Conservation (phyloP, 345 rosid genomes). For the Microthlaspi erraticum region DNA sequence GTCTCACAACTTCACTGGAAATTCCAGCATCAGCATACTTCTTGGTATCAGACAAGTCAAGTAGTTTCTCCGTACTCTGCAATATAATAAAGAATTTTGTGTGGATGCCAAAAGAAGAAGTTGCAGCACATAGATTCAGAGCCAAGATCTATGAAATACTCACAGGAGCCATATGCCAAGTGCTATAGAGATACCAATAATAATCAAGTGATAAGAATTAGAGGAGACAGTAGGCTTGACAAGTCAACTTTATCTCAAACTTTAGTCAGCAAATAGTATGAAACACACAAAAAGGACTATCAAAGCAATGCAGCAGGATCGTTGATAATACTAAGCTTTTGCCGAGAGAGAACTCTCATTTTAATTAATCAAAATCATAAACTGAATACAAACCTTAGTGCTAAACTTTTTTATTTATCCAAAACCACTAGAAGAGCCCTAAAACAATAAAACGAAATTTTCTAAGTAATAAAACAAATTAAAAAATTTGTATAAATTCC, state of each 20-base stretch:
- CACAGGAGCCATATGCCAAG: conserved; percentile 32
- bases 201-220: conserved; percentile 35
- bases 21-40: conserved; percentile 49
- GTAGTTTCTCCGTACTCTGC: conserved; percentile 60
- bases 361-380: too few species aligned
- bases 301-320: neutral
- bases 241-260: conserved; percentile 38
- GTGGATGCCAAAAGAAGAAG: conserved; percentile 24
- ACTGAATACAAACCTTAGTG: too few species aligned
- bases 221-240: conserved; percentile 25
- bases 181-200: conserved; percentile 34
- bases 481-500: too few species aligned
- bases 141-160: conserved; percentile 25
- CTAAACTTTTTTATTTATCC: too few species aligned
- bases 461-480: too few species aligned
- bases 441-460: too few species aligned
- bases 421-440: too few species aligned
- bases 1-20: conserved; percentile 44
- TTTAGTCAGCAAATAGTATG: conserved; percentile 21
- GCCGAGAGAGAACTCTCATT: too few species aligned
- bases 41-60: conserved; percentile 52
- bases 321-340: too few species aligned
- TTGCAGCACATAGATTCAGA: conserved; percentile 23
- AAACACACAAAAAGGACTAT: conserved; percentile 12
- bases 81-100: conserved; percentile 29